phyloP scores from a whole-genome alignment of 2,329 filamentous ascomycete genomes.

The Apiospora aurea region DNA sequence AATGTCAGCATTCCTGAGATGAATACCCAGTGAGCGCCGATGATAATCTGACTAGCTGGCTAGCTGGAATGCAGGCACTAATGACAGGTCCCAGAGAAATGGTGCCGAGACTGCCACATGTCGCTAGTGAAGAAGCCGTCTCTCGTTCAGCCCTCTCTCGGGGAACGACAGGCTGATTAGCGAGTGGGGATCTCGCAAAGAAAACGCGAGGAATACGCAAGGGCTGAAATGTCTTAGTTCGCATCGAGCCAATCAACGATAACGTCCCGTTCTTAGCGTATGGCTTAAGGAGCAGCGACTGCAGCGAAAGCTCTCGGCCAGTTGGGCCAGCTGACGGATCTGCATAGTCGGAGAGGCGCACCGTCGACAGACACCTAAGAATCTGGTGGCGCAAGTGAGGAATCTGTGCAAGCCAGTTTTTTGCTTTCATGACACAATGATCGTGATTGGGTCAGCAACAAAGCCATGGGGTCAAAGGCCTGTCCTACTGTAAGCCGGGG shows the following conservation, averaged over 20 bases:
- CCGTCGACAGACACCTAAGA: background rate
- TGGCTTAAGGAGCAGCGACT: background rate
- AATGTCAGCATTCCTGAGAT: background rate
- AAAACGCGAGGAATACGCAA: constrained; percentile 10
- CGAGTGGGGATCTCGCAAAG: background rate
- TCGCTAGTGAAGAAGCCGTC: background rate
- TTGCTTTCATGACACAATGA: background rate
- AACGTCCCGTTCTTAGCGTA: background rate
- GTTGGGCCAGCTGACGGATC: background rate
- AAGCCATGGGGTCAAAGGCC: background rate
- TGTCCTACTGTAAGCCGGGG: background rate
- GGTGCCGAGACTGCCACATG: background rate
- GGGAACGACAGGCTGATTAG: background rate
- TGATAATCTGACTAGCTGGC: background rate
- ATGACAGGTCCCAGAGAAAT: background rate
- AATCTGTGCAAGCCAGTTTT: background rate
- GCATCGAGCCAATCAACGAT: background rate
- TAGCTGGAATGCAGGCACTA: background rate
- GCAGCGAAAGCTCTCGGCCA: background rate
- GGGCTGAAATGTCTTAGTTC: background rate
- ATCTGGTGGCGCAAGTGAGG: background rate
- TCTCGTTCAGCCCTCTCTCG: background rate
- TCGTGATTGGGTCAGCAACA: background rate
- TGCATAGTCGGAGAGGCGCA: background rate
- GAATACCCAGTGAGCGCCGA: background rate